Conservation (phyloP, 257 asterid genomes). For the Lycium barbarum region DNA sequence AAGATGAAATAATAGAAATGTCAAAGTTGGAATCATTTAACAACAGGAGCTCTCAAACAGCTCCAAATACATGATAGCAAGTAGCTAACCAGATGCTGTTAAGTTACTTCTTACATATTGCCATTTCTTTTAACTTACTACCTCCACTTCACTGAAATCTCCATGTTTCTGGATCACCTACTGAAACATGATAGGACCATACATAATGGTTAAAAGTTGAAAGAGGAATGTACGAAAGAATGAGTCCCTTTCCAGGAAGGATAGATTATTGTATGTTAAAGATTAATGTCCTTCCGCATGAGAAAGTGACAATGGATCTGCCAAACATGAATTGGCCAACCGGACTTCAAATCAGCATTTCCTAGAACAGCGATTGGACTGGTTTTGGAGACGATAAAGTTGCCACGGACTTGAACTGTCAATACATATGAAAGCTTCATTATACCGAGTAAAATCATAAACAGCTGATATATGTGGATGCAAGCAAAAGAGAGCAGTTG, state of each 20-base stretch:
- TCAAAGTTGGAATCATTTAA: conserved; percentile 28
- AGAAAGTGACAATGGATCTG: conserved; percentile 14
- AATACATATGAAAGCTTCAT: conserved; percentile 29
- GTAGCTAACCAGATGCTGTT: conserved; percentile 55
- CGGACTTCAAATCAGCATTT: conserved; percentile 37
- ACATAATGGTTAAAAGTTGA: conserved; percentile 46
- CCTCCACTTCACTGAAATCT: conserved; percentile 44
- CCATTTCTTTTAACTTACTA: conserved; percentile 45
- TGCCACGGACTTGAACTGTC: conserved; percentile 90
- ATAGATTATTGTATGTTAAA: conserved; percentile 35
- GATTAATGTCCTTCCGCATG: conserved; percentile 20
- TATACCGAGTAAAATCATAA: conserved; percentile 20
- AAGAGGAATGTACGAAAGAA: conserved; percentile 60
- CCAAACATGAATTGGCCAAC: conserved; percentile 31
- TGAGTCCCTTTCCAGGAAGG: conserved; percentile 41
- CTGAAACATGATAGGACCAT: conserved; percentile 46
- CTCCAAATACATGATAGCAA: conserved; percentile 53
- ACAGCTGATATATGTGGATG: neutral
- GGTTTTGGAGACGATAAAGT: conserved; percentile 54
- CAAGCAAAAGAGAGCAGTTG: neutral
- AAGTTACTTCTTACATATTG: conserved; percentile 40
- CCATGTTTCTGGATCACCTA: conserved; percentile 32
- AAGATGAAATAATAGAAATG: conserved; percentile 11
- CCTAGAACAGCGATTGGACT: conserved; percentile 62
- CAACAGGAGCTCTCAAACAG: conserved; percentile 30